Percentiles rank a stretch among this genome's conserved stretches.
Conservation (phyloP, 805 yeast species). For the Candida koratica region DNA sequence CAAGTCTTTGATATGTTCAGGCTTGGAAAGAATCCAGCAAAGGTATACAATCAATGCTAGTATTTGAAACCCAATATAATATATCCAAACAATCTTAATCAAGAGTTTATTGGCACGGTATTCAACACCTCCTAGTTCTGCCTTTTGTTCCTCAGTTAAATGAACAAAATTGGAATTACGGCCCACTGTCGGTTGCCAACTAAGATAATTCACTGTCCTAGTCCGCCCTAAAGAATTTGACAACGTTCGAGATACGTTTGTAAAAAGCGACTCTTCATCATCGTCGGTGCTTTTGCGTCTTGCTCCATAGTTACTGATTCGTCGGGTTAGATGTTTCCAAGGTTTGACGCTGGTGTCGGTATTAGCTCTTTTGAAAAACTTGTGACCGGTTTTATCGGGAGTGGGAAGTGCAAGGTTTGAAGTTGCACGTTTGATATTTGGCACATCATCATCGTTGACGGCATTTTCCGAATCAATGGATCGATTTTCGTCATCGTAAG, state of each 20-base stretch:
- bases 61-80: conserved; percentile 75
- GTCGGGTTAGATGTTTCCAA: conserved; percentile 2
- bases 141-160: conserved; percentile 77
- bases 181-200: conserved; percentile 90
- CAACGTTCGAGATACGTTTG: conserved; percentile 9
- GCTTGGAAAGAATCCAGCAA: conserved; percentile 54
- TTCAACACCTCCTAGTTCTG: conserved; percentile 96
- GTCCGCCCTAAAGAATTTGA: conserved; percentile 28
- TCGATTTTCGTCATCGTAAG: conserved; percentile 18
- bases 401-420: conserved; percentile 35
- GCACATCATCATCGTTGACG: conserved; percentile 5
- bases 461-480: conserved; percentile 21
- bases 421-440: conserved; percentile 19
- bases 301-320: conserved; percentile 5
- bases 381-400: conserved; percentile 32
- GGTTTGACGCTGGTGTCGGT: conserved; percentile 23
- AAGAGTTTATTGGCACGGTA: conserved; percentile 82
- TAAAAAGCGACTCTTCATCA: conserved; percentile 13
- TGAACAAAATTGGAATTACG: conserved; percentile 89
- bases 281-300: conserved; percentile 1
- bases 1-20: conserved; percentile 42
- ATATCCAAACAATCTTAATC: conserved; percentile 57
- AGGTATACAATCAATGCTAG: conserved; percentile 49
- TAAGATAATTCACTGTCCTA: conserved; percentile 58
- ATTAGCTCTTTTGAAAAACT: conserved; percentile 37